phyloP scores from a whole-genome alignment of 768 basidiomycete genomes.

The Sarcodon aspratus region DNA sequence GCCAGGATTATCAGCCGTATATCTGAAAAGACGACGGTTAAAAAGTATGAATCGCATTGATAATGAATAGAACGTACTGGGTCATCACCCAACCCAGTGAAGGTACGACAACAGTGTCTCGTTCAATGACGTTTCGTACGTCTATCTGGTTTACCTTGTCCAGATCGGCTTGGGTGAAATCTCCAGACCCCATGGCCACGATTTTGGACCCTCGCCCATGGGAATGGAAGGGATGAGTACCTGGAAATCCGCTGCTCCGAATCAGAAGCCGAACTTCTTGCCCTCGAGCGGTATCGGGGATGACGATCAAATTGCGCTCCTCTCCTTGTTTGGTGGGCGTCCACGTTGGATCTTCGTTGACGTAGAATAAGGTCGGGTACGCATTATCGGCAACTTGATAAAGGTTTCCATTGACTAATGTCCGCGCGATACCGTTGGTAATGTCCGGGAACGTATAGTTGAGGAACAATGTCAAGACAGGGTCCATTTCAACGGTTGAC shows the following conservation, averaged over 20 bases:
- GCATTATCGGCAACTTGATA: neutral
- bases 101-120: neutral
- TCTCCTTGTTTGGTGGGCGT: neutral
- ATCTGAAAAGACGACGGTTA: neutral
- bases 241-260: neutral
- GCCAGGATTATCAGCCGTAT: conserved; percentile 1
- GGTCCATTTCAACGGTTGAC: neutral
- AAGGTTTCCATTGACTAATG: neutral
- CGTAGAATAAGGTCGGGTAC: neutral
- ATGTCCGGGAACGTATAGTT: neutral
- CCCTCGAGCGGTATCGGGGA: neutral
- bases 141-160: neutral
- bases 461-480: neutral
- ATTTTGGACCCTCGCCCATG: conserved; percentile 1
- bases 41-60: neutral
- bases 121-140: neutral
- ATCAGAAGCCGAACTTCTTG: neutral
- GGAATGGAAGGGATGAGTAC: conserved; percentile 1
- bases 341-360: neutral
- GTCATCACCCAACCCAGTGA: neutral
- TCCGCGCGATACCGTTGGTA: neutral
- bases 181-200: neutral
- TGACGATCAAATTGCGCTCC: neutral
- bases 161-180: neutral
- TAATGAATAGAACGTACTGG: neutral